Percentiles rank a stretch among this genome's conserved stretches.
phyloP scores from a whole-genome alignment of 1,284 basidiomycete species.

The Leccinum griseonigrum region DNA sequence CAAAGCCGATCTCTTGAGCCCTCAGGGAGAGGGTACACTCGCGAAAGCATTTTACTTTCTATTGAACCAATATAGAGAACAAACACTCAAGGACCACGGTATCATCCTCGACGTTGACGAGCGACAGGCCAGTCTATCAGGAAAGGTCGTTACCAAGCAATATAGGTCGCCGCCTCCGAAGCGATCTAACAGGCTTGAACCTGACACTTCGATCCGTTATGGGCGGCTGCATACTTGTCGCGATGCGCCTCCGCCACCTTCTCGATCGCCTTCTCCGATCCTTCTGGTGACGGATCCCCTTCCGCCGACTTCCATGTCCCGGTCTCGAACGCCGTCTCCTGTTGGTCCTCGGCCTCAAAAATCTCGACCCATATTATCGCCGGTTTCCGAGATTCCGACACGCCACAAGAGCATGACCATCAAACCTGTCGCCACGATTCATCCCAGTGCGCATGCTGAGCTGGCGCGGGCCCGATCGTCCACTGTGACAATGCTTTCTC shows the following conservation, averaged over 20 bases:
- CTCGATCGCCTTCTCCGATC: conserved; percentile 35
- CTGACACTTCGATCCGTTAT: conserved; percentile 9
- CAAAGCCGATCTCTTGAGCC: conserved; percentile 61
- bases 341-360: conserved; percentile 43
- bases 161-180: conserved; percentile 42
- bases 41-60: conserved; percentile 95
- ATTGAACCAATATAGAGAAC: conserved; percentile 77
- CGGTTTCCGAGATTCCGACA: conserved; percentile 23
- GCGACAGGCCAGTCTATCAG: conserved; percentile 25
- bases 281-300: conserved; percentile 20
- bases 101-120: conserved; percentile 44
- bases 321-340: conserved; percentile 49
- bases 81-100: conserved; percentile 64
- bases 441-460: conserved; percentile 23
- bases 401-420: conserved; percentile 34
- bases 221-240: conserved; percentile 15
- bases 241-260: conserved; percentile 28
- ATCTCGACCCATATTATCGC: conserved; percentile 36
- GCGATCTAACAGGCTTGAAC: conserved; percentile 14
- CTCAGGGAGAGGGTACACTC: conserved; percentile 66
- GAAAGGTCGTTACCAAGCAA: conserved; percentile 44
- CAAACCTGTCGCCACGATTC: conserved; percentile 23
- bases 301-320: conserved; percentile 27
- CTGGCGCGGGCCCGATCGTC: conserved; percentile 27
- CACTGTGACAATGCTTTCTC: conserved; percentile 28